A percentile compares a stretch with the other conserved stretches of the same genome.
Conservation (phyloP, 2,329 filamentous ascomycete genomes). For the Lasiodiplodia citricola region DNA sequence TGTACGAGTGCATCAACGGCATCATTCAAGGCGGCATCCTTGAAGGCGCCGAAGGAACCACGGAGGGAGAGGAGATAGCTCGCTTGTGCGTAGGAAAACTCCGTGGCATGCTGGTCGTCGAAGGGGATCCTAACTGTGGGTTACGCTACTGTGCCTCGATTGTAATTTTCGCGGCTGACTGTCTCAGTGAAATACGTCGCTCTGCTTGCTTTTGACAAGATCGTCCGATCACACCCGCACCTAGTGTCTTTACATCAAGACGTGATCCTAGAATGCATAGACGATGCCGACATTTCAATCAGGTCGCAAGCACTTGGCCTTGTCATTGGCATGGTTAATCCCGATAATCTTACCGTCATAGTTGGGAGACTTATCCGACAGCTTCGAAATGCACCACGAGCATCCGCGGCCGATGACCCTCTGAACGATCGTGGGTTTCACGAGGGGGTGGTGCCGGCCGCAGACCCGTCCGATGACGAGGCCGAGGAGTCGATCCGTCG, state of each 20-base stretch:
- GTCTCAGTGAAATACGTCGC: slow-evolving; percentile 91
- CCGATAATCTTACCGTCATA: slow-evolving; percentile 81
- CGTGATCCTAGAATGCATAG: slow-evolving; percentile 94
- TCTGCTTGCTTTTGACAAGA: slow-evolving; percentile 91
- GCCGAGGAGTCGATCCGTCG: slow-evolving; percentile 60
- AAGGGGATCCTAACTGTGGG: slow-evolving; percentile 91
- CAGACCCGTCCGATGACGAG: slow-evolving; percentile 64
- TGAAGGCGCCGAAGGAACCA: slow-evolving; percentile 76
- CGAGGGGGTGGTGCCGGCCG: slow-evolving; percentile 53
- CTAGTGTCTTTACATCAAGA: slow-evolving; percentile 93
- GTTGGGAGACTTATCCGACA: slow-evolving; percentile 89
- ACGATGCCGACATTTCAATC: slow-evolving; percentile 95
- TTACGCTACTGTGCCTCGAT: slow-evolving; percentile 30
- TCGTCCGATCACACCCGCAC: slow-evolving; percentile 84
- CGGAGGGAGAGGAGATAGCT: slow-evolving; percentile 89
- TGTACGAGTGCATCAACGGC: slow-evolving; percentile 98
- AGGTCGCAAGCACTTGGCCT: slow-evolving; percentile 90
- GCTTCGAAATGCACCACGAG: slow-evolving; percentile 69
- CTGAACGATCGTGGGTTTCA: slow-evolving; percentile 53
- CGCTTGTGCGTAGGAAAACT: slow-evolving; percentile 91
- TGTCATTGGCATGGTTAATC: slow-evolving; percentile 90
- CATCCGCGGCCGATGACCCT: slow-evolving; percentile 52
- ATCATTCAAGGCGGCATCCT: slow-evolving; percentile 97
- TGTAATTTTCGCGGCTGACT: neutral
- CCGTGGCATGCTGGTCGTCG: slow-evolving; percentile 89